phyloP scores from a whole-genome alignment of 2,329 filamentous ascomycete genomes.

The Apiospora saccharicola region DNA sequence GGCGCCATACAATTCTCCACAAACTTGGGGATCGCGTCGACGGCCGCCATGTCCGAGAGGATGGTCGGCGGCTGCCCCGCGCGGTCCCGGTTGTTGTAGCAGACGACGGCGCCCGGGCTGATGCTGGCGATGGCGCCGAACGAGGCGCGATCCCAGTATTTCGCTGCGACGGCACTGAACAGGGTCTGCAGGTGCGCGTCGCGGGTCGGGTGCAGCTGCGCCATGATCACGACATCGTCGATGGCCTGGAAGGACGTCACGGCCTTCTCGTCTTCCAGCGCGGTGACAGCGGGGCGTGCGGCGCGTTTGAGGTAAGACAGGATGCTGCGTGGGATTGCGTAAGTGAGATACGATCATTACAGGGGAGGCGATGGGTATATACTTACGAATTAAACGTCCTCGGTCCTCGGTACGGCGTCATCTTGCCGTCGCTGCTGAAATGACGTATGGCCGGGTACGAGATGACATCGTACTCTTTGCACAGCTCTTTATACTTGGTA shows the following conservation, averaged over 20 bases:
- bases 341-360: neutral
- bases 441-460: constrained; percentile 57
- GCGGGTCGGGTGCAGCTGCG: constrained; percentile 40
- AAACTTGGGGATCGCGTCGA: constrained; percentile 47
- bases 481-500: constrained; percentile 44
- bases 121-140: constrained; percentile 44
- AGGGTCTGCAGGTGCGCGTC: constrained; percentile 40
- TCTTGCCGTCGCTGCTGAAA: constrained; percentile 45
- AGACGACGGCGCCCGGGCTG: constrained; percentile 37
- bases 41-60: constrained; percentile 40
- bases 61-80: constrained; percentile 35
- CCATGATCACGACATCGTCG: constrained; percentile 53
- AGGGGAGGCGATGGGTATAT: too few relatives aligned
- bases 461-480: constrained; percentile 48
- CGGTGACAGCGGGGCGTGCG: constrained; percentile 37
- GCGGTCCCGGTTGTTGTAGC: constrained; percentile 51
- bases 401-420: constrained; percentile 52
- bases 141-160: constrained; percentile 49
- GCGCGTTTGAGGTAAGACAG: constrained; percentile 40
- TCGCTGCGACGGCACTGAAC: constrained; percentile 44
- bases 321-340: constrained; percentile 38
- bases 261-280: constrained; percentile 32
- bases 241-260: constrained; percentile 42
- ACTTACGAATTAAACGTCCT: constrained; percentile 48
- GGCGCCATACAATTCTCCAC: constrained; percentile 48